A percentile compares a stretch with the other conserved stretches of the same genome.
These are phyloP conservation scores for Naganishia vaughanmartiniae DNA, from an alignment of 768 basidiomycete genomes.

Conservation along the genomic window DNA sequence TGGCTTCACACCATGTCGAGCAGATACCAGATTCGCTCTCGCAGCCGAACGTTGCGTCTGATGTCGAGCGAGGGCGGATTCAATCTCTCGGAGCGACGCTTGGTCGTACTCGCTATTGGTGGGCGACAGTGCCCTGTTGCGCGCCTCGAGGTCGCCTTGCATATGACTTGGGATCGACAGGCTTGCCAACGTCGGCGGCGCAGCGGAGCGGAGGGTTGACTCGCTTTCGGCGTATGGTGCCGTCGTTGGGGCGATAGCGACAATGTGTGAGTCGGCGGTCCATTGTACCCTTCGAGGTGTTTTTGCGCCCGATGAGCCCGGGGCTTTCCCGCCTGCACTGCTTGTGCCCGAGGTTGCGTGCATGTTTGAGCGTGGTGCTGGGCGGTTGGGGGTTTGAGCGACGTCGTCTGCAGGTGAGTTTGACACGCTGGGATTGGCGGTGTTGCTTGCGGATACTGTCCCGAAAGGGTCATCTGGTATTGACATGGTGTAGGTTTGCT, in stretches of 20 bases:
- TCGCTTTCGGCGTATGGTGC: conserved; percentile 10
- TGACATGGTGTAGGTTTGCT: conserved; percentile 37
- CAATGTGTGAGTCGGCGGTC: conserved; percentile 46
- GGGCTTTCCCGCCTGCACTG: conserved; percentile 8
- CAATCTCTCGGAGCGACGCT: conserved; percentile 12
- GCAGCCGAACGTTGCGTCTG: conserved; percentile 25
- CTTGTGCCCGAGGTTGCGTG: conserved; percentile 7
- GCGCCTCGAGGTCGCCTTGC: neutral
- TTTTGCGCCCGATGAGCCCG: conserved; percentile 36
- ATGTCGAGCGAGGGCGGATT: conserved; percentile 32
- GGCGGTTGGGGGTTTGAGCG: neutral
- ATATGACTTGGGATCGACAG: neutral
- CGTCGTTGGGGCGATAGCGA: conserved; percentile 35
- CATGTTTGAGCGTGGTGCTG: neutral
- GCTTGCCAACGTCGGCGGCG: neutral
- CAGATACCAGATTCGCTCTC: conserved; percentile 1
- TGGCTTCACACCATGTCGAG: neutral
- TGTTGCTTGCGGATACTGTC: conserved; percentile 26
- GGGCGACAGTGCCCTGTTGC: conserved; percentile 2
- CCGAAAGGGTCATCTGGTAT: conserved; percentile 51
- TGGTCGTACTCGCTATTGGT: conserved; percentile 23
- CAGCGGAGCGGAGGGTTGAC: neutral
- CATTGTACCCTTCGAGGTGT: conserved; percentile 49
- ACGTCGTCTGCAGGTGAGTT: conserved; percentile 20
- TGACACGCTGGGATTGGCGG: conserved; percentile 11